Evolutionary conservation across 495 filamentous ascomycete genomes (phyloP), one percentile per base, ranked within the genome.

Genomic region (Penicillium dipodomyicola): DNA sequence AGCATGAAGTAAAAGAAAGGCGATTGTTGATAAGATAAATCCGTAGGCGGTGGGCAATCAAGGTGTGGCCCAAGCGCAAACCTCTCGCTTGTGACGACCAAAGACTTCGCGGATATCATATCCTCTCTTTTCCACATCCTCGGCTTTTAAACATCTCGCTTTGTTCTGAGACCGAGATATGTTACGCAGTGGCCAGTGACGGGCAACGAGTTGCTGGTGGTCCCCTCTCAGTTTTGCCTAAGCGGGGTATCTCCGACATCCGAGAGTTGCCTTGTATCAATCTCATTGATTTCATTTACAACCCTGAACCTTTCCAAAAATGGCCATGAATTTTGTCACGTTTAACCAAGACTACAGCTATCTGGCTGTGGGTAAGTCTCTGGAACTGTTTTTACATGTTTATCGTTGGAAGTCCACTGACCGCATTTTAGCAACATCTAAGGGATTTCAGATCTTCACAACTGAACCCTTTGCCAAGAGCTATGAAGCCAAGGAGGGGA

Each of bases 281-380:
- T 52, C 30, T 32, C 41, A 37, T 51, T 40, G 53, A 27, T 19
- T 27, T 48, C 29, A 22, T 50, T 32, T 27, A 15, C n/a, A 17
- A 20, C 43, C 8, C 37, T n/a, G 30, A 22, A 49, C 19, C 19
- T 20, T 55, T 59, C 56, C 23, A 62, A 82, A 72, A 53, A 84
- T 86, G 74, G 80, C 85, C 4, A 93, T 98, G 82, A 98, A 97
- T 71, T 98, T 93, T 70, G 90, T 98, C 65, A 97, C 92, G 17
- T 98, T 97, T 75, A 98, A 98, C 74, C 94, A 98, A 77, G 94
- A 98, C 80, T 89, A 96, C 80, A 95, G 90, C 81, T 91, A 91
- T 69, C 79, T 98, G 57, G 94, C 92, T 76, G 91, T 96, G 60
- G 93, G 91, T 90, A 77, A 61, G 86, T 41, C 25, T 33, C 58